Base-by-base conservation (phyloP, 2,329 filamentous ascomycete species). In the Fusarium sp. region DNA sequence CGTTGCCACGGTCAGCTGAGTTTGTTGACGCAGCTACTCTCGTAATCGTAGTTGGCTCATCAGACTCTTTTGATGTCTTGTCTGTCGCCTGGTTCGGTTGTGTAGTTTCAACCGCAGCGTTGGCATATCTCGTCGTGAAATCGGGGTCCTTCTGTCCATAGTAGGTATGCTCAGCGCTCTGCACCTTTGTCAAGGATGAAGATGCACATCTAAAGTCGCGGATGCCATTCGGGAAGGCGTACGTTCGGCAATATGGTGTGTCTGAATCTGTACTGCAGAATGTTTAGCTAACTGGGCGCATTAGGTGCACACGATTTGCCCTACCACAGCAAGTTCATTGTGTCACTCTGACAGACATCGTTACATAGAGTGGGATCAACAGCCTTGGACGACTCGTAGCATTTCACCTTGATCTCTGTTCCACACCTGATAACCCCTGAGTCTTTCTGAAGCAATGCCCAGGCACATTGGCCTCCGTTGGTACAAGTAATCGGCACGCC, bases 131-230 rank as follows among this genome's bases (percentile, higher is more conserved):
- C 7, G 54, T 60, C 0, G 3, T 8, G 4, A 60, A 59, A 0
- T 26, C 16, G 15, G 54, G 34, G 1, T 58, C 41, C 34, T 41
- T 36, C 13, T 60, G 41, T 7, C 54, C 54, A 0, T 26, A 3
- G 2, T 36, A 60, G 3, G 54, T 60, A 4, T 50, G 28, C 0
- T 59, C 3, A 1, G 15, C 42, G 0, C 41, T 50, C 2, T 60
- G 57, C 0, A 16, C 3, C 0, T 15, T 0, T 1, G 26, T 34
- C 3, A 60, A 36, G 0, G 54, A 4, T 2, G 57, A 26, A 3
- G 57, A 60, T 3, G 54, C 57, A 1, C 57, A 60, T 16, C 57
- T 37, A 1, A 30, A 60, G 9, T 59, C 54, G 18, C 0, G 1
- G 2, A 60, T 4, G 1, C 54, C 57, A 2, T 57, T n/a, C 8